These are phyloP conservation scores for Corniculantispora saksenae DNA, from an alignment of 2,329 filamentous ascomycete genomes.

Conservation along the genomic window DNA sequence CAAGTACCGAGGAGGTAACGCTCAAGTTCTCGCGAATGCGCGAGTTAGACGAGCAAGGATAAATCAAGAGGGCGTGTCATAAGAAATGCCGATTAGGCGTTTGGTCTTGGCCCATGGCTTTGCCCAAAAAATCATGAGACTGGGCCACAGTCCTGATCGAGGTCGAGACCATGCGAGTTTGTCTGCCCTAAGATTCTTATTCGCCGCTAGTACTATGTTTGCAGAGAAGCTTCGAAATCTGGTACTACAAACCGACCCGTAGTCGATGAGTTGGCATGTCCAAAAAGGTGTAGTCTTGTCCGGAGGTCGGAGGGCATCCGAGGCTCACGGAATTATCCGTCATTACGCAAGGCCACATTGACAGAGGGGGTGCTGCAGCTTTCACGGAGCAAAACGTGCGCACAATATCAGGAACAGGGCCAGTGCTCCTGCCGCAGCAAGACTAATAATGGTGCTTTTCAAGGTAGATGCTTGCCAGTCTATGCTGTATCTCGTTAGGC, in stretches of 20 bases:
- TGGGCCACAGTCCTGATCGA: neutral
- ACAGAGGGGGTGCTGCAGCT: neutral
- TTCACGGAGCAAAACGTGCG: neutral
- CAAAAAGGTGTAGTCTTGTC: neutral
- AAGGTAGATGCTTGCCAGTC: neutral
- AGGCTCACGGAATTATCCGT: slow-evolving; percentile 11
- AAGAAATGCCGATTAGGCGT: neutral
- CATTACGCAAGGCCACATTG: slow-evolving; percentile 3
- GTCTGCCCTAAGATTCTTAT: neutral
- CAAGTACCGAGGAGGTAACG: slow-evolving; percentile 7
- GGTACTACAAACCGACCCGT: neutral
- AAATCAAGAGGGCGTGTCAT: neutral
- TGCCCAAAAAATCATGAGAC: neutral
- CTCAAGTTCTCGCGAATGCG: neutral
- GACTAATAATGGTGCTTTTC: neutral
- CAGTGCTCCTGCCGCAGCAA: neutral
- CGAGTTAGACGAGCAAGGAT: neutral
- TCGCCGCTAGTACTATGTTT: neutral
- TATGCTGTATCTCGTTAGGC: slow-evolving; percentile 7
- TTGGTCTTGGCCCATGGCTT: neutral
- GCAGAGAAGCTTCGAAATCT: neutral
- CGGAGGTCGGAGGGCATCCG: neutral
- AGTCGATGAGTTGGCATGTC: neutral
- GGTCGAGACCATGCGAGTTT: neutral
- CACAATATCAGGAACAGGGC: neutral